These are phyloP conservation scores for Flaveria sonorensis DNA, from an alignment of 129 eudicot genomes.

Conservation along the genomic window DNA sequence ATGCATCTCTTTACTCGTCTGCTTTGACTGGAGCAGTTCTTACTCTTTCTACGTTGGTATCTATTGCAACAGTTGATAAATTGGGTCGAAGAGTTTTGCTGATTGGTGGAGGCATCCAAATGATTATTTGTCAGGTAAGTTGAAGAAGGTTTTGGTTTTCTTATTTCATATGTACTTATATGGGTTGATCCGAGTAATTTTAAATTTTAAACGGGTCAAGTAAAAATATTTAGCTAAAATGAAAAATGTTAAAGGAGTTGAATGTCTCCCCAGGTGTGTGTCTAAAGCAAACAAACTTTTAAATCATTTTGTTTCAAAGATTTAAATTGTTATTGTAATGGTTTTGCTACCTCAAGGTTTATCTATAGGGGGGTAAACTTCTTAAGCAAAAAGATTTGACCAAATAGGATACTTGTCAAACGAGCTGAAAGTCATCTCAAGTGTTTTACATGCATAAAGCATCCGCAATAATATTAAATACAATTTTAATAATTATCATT, in stretches of 20 bases:
- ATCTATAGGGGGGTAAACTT: neutral
- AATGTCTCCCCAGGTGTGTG: no score
- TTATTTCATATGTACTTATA: no score
- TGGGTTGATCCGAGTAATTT: neutral
- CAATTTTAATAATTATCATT: no score
- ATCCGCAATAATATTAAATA: neutral
- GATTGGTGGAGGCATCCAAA: neutral
- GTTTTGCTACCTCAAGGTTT: neutral
- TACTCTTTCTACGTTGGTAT: neutral
- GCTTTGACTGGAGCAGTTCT: neutral
- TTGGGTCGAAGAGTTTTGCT: neutral
- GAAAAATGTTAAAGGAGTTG: no score
- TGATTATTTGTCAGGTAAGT: neutral
- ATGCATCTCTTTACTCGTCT: neutral
- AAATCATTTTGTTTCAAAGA: no score
- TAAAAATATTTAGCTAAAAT: neutral
- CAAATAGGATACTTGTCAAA: neutral
- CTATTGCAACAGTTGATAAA: neutral
- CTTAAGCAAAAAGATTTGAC: slow-evolving; percentile 1
- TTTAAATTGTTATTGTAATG: no score
- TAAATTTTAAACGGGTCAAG: neutral
- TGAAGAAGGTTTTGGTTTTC: neutral
- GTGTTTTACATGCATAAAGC: neutral
- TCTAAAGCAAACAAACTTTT: no score
- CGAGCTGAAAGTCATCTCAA: neutral